These are phyloP conservation scores for Symbiodinium pilosum DNA, from an alignment of 73 alveolate genomes.

Conservation along the genomic window DNA sequence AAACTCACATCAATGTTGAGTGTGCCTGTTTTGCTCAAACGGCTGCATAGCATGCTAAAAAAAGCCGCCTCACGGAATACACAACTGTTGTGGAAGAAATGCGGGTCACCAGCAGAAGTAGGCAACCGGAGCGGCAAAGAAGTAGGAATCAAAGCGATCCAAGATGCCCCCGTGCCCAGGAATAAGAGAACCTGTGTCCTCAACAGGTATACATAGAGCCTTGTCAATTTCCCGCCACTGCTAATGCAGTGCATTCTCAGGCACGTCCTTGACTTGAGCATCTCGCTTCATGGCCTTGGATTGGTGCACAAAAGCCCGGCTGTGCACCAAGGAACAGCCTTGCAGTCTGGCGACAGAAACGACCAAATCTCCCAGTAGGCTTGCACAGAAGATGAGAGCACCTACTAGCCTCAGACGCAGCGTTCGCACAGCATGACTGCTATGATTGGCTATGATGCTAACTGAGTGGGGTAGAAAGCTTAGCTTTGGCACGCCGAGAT, in stretches of 20 bases:
- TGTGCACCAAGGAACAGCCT: neutral
- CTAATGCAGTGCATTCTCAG: no score
- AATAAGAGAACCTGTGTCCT: conserved; percentile 90
- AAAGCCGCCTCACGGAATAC: no score
- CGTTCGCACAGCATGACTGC: neutral
- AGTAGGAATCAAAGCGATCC: conserved; percentile 91
- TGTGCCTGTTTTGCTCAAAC: neutral
- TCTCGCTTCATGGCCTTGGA: conserved; percentile 89
- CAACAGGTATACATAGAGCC: neutral
- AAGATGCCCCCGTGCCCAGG: conserved; percentile 94
- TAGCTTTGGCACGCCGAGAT: conserved; percentile 5
- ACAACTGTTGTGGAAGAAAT: no score
- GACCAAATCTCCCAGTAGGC: conserved; percentile 66
- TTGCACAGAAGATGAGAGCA: conserved; percentile 46
- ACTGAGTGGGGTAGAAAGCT: neutral
- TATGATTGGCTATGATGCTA: no score
- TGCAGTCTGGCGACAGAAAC: conserved; percentile 38
- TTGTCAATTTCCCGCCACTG: no score
- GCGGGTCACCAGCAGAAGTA: conserved; percentile 88
- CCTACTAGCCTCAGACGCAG: conserved; percentile 26
- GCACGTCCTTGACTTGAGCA: conserved; percentile 74
- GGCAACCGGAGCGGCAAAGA: conserved; percentile 80
- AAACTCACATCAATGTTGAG: no score
- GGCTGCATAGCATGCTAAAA: neutral
- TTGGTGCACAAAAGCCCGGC: neutral